Conservation (phyloP, 352 stramenopile species). For the Phytopythium helicoides region DNA sequence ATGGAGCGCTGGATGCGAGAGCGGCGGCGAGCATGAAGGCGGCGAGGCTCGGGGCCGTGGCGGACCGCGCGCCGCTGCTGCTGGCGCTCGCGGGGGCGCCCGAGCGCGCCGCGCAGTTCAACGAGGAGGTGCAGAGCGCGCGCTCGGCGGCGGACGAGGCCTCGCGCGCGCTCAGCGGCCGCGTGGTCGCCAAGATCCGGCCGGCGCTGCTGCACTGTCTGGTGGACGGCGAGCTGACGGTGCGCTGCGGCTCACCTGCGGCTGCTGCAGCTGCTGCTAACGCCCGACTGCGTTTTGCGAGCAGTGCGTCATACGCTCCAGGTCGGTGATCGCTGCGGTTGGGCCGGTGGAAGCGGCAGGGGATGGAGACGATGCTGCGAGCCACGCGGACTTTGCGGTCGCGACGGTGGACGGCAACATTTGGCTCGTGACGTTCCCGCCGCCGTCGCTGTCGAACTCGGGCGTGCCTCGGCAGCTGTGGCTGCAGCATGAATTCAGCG, state of each 20-base stretch:
- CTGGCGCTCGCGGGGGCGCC: conserved; percentile 10
- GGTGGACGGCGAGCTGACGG: conserved; percentile 35
- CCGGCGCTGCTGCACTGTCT: conserved; percentile 47
- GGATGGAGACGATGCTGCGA: background rate
- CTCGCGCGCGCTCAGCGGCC: background rate
- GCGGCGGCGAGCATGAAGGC: no score
- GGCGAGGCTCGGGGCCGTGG: conserved; percentile 38
- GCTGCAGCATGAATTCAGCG: background rate
- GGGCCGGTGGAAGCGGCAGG: conserved; percentile 8
- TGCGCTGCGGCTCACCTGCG: conserved; percentile 7
- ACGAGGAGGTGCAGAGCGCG: no score
- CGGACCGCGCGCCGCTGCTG: conserved; percentile 30
- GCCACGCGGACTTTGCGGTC: conserved; percentile 24
- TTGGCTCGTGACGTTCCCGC: conserved; percentile 46
- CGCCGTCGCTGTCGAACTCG: no score
- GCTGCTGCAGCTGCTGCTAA: background rate
- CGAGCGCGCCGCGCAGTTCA: no score
- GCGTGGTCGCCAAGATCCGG: conserved; percentile 41
- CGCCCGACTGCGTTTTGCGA: background rate
- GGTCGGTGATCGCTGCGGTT: conserved; percentile 35
- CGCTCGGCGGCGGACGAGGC: no score
- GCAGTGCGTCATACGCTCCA: conserved; percentile 44
- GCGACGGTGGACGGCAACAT: conserved; percentile 35
- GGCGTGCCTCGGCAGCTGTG: conserved; percentile 1
- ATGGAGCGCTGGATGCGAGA: no score